Base-by-base conservation (phyloP, 2,329 filamentous ascomycete species). In the Didymella arachidicola region DNA sequence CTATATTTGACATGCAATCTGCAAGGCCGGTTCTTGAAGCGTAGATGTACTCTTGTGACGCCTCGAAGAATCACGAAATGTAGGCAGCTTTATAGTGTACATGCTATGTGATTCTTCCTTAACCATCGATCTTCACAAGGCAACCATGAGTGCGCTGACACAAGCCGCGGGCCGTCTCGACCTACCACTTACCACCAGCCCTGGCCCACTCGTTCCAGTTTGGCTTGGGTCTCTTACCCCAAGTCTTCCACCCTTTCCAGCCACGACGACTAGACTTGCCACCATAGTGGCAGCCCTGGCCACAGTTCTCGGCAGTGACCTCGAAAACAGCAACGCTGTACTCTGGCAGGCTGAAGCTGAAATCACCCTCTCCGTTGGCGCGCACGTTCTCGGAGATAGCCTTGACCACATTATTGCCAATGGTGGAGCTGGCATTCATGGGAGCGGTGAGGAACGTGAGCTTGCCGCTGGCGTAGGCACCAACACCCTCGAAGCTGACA, bases 261-360 rank as follows among this genome's bases (percentile, higher is more conserved):
- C n/a, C 43, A 32, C 27, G 27, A 22, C 43, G 43, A 7, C 43
- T 46, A 46, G 7, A 19, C 27, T 46, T 46, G 19, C 43, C 32
- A 46, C 43, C 43, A 46, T 46, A 46, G n/a, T 34, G 43, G 26
- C 32, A 46, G 7, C 27, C 43, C 27, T 46, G 26, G 5, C 43
- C 43, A 46, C 43, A 46, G 27, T 46, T 46, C 16, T 46, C 43
- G 5, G 43, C 43, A 46, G 43, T 46, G 27, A 46, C 43, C n/a
- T 46, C 43, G 30, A 46, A 46, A n/a, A 46, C 43, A 46, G 43
- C 43, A 46, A 46, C 43, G 27, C 43, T 46, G 27, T 46, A 46
- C 43, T 46, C 43, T 2, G 43, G 43, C 7, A 46, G 16, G 43
- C 43, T 46, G 43, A 46, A 46, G 27, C 27, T 32, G 8, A 46